Evolutionary conservation across 2,329 filamentous ascomycete species (phyloP).

Genomic region (Nemania diffusa): DNA sequence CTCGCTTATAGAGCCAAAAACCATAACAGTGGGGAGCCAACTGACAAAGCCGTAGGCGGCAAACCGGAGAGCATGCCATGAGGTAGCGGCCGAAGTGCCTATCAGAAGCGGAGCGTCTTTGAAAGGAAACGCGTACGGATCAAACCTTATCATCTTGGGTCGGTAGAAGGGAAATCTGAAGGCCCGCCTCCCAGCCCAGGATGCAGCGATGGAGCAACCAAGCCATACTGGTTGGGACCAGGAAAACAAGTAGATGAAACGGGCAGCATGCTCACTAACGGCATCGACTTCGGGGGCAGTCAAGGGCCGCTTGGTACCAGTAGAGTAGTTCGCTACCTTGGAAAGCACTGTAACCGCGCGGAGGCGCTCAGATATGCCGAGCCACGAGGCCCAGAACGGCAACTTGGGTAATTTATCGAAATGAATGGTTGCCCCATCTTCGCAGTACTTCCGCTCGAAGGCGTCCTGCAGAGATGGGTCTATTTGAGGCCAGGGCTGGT

Average conservation of each 20-base stretch:
- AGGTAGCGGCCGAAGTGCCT: conserved; percentile 41
- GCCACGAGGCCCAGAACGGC: conserved; percentile 29
- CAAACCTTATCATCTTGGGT: conserved; percentile 48
- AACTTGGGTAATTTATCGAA: conserved; percentile 41
- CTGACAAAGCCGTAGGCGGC: conserved; percentile 48
- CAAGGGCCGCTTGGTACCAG: conserved; percentile 37
- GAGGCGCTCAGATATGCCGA: neutral
- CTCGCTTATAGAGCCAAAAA: conserved; percentile 49
- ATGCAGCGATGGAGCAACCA: conserved; percentile 40
- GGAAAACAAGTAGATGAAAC: conserved; percentile 47
- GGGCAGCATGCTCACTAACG: conserved; percentile 39
- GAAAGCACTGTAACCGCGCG: conserved; percentile 25
- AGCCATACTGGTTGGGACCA: conserved; percentile 46
- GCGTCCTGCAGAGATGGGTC: conserved; percentile 23
- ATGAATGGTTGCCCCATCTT: conserved; percentile 45
- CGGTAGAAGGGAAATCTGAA: conserved; percentile 56
- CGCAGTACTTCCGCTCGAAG: conserved; percentile 42
- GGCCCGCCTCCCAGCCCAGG: conserved; percentile 47
- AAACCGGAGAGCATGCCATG: conserved; percentile 54
- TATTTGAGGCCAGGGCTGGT: conserved; percentile 43
- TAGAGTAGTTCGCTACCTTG: conserved; percentile 24
- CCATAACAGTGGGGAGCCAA: conserved; percentile 43
- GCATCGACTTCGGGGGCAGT: conserved; percentile 45
- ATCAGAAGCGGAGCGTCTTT: conserved; percentile 39
- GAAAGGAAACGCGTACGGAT: conserved; percentile 49